Evolutionary conservation across 225 moss, liverwort and hornwort genomes (phyloP), one percentile per base, ranked within the genome.

Genomic region (Physcomitrium patens): DNA sequence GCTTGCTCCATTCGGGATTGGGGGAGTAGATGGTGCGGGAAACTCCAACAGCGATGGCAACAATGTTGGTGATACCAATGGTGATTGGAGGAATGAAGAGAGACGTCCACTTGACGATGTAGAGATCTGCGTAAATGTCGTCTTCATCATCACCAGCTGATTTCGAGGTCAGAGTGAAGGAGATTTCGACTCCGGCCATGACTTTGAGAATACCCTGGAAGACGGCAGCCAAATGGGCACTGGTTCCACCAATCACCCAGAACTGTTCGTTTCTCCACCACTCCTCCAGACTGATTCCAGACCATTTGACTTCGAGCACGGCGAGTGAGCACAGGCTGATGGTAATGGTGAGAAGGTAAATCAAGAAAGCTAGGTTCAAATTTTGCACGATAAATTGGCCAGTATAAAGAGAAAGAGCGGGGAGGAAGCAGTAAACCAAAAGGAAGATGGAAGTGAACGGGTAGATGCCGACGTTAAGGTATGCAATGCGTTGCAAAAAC

Each of bases 231-330:
- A 96, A 79, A 84, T 96, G 95, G 65, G 95, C 95, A 74, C 95
- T 96, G 0, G 93, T 96, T 16, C 95, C 95, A 73, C 95, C 95
- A 8, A 96, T 96, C 14, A 96, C 95, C 95, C 95, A 95, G 68
- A 95, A 95, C 79, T 95, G 95, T 58, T 95, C 95, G 23, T 95
- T 95, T 41, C 95, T 84, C 95, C 95, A 96, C 95, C 95, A 96
- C 70, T 96, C 95, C 51, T 96, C 95, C 2, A 96, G 78, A 46
- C 87, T 91, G 61, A 96, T 96, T 15, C 77, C 82, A 1, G 95
- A 89, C 95, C 95, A 96, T 63, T 85, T 86, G 2, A 96, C 95
- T 66, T 96, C 95, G 22, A 96, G 87, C 16, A 96, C 80, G 22
- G 95, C 95, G 14, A 96, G 86, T 45, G 90, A 76, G 78, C 88